Percentiles rank a stretch among this genome's conserved stretches.
These are phyloP conservation scores for Coemansia asiatica DNA, from an alignment of 192 early-diverging fungal genomes.

Conservation along the genomic window DNA sequence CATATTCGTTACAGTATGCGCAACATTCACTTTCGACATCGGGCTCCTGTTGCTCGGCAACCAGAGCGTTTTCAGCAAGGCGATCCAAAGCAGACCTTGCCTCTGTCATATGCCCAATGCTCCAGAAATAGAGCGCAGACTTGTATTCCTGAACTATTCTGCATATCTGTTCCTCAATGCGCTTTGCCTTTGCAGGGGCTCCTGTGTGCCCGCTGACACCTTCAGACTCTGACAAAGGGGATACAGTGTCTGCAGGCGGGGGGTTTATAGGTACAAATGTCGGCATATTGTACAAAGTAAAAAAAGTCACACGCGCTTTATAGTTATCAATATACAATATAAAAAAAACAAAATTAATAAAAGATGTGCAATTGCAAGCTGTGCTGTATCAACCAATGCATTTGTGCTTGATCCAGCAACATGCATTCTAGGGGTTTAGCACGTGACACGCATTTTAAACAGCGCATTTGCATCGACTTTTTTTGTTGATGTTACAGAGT, in stretches of 20 bases:
- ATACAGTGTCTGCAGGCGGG: background rate
- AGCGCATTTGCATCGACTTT: too few species aligned
- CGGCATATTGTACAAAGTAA: background rate
- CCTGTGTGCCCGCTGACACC: background rate
- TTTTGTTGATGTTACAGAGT: too few species aligned
- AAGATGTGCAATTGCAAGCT: too few species aligned
- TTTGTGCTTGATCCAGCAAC: too few species aligned
- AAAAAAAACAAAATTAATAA: background rate
- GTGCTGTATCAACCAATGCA: background rate
- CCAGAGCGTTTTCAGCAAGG: slow-evolving; percentile 12
- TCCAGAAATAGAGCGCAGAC: slow-evolving; percentile 27
- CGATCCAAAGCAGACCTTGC: slow-evolving; percentile 14
- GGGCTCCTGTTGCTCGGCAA: slow-evolving; percentile 14
- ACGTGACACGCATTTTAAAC: too few species aligned
- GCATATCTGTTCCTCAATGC: slow-evolving; percentile 37
- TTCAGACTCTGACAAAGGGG: too few species aligned
- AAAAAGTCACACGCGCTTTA: too few species aligned
- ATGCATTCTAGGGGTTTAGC: too few species aligned
- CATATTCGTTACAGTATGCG: slow-evolving; percentile 40
- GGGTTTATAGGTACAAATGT: slow-evolving; percentile 10
- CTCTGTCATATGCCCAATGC: slow-evolving; percentile 12
- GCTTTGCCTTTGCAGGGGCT: background rate
- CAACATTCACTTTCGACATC: slow-evolving; percentile 39
- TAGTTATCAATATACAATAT: background rate
- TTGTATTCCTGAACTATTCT: slow-evolving; percentile 28